Evolutionary conservation across 208 protist species (phyloP).

Genomic region (Leishmania guyanensis): DNA sequence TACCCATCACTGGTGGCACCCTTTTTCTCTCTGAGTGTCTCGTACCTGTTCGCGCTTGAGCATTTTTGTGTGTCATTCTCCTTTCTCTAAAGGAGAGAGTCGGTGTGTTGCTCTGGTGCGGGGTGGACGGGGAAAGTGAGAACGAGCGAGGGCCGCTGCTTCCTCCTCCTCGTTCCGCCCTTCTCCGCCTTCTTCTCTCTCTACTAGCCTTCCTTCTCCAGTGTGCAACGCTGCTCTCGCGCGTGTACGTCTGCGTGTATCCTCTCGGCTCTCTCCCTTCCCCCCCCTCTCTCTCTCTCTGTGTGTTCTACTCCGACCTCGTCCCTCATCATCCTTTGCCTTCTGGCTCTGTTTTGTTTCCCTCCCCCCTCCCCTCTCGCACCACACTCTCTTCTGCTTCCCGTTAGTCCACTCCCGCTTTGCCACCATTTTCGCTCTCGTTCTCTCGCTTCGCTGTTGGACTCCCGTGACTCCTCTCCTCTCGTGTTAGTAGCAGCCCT

Average conservation of each 20-base stretch:
- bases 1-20: background rate
- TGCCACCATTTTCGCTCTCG: too few species aligned
- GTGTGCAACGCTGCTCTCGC: background rate
- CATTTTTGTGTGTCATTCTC: background rate
- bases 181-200: background rate
- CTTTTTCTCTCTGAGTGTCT: background rate
- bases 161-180: too few species aligned
- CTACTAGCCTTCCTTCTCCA: background rate
- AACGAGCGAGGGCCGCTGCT: background rate
- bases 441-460: too few species aligned
- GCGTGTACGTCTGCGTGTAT: background rate
- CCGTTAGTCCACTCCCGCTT: background rate
- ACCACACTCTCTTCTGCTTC: background rate
- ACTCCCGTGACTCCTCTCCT: too few species aligned
- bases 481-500: too few species aligned
- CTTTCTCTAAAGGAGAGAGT: background rate
- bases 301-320: background rate
- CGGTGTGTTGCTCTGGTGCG: background rate
- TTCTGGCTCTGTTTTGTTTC: background rate
- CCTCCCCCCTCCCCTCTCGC: background rate
- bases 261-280: background rate
- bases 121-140: background rate
- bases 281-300: background rate
- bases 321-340: background rate
- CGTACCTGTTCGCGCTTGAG: background rate